These are phyloP conservation scores for Physocladia obscura DNA, from an alignment of 192 early-diverging fungal species.

Conservation along the genomic window DNA sequence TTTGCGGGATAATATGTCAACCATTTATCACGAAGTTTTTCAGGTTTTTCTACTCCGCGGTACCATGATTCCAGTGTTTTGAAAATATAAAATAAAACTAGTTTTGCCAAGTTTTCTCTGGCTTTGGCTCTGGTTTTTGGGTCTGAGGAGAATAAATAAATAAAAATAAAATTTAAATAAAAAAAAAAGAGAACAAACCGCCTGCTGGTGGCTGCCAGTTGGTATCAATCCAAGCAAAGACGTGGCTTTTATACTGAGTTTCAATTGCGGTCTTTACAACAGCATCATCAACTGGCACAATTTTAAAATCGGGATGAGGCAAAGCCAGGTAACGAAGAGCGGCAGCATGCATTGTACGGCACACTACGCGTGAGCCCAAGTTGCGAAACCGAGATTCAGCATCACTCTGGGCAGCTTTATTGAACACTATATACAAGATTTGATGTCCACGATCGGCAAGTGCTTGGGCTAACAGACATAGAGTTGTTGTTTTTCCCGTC, in stretches of 20 bases:
- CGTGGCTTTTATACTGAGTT: neutral
- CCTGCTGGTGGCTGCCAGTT: neutral
- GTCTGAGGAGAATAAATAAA: neutral
- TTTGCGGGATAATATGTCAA: conserved; percentile 24
- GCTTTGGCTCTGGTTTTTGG: neutral
- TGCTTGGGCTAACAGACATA: conserved; percentile 13
- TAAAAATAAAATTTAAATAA: neutral
- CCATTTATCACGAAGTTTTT: neutral
- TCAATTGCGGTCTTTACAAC: conserved; percentile 2
- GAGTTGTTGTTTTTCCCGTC: conserved; percentile 26
- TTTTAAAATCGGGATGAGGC: neutral
- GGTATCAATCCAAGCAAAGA: neutral
- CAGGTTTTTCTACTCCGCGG: neutral
- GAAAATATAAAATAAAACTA: conserved; percentile 19
- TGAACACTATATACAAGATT: conserved; percentile 29
- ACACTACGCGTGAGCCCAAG: neutral
- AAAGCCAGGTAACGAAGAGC: neutral
- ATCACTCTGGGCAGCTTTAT: conserved; percentile 23
- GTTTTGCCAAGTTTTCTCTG: neutral
- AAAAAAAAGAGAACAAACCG: no score
- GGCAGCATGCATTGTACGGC: conserved; percentile 25
- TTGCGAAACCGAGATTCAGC: conserved; percentile 10
- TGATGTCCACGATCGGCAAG: conserved; percentile 5
- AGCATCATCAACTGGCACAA: conserved; percentile 15
- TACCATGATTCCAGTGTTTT: conserved; percentile 28